Evolutionary conservation across 176 grass and related monocot genomes (phyloP).

Genomic region (Phyllostachys edulis): DNA sequence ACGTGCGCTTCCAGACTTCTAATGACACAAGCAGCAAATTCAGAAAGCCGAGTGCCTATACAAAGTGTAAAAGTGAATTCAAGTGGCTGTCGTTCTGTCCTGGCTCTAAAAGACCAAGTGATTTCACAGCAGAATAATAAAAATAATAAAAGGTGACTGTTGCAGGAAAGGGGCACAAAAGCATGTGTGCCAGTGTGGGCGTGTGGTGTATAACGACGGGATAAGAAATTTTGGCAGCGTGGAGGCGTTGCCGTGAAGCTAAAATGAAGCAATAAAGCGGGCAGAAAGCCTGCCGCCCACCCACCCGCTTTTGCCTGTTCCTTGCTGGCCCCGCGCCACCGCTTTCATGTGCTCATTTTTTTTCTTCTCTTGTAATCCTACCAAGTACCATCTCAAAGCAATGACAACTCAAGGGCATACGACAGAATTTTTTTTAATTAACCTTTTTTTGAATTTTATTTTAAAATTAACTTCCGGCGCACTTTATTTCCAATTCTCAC

Average conservation of each 20-base stretch:
- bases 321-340: constrained; percentile 16
- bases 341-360: constrained; percentile 17
- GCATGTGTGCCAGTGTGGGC: too few species aligned
- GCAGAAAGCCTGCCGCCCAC: constrained; percentile 13
- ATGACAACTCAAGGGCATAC: constrained; percentile 3
- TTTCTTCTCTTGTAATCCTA: constrained; percentile 4
- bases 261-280: constrained; percentile 31
- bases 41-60: neutral
- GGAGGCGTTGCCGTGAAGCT: constrained; percentile 49
- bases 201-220: constrained; percentile 3
- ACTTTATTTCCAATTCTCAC: too few species aligned
- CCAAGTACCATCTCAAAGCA: neutral
- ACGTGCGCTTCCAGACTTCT: too few species aligned
- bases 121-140: neutral
- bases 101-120: neutral
- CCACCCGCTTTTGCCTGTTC: neutral
- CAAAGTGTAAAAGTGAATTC: neutral
- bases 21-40: neutral
- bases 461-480: too few species aligned
- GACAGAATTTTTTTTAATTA: too few species aligned
- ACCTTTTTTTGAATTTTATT: too few species aligned
- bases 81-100: neutral
- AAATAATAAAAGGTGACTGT: neutral
- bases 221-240: constrained; percentile 21
- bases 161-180: neutral